A percentile compares a stretch with the other conserved stretches of the same genome.
Conservation (phyloP, 108 stramenopile species). For the Nannochloropsis oceanica region DNA sequence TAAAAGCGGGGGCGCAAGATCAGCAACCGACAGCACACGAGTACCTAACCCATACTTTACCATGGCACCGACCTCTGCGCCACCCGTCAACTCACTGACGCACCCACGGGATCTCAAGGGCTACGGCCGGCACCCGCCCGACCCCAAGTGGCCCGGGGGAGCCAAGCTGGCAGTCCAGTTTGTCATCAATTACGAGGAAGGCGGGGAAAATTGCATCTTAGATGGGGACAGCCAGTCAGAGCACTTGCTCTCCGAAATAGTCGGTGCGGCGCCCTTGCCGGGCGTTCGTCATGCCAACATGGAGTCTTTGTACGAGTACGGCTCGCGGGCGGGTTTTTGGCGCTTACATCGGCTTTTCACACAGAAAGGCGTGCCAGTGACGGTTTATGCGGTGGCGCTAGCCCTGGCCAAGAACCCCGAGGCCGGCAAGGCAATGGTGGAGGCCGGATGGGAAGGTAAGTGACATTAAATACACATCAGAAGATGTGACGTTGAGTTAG, state of each 20-base stretch:
- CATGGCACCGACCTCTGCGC: not conserved
- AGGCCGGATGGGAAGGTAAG: constrained; percentile 64
- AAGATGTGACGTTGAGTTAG: too few species aligned
- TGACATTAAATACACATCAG: constrained; percentile 1
- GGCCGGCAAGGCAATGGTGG: constrained; percentile 55
- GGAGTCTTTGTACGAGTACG: constrained; percentile 85
- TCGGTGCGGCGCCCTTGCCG: constrained; percentile 43
- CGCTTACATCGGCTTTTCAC: constrained; percentile 64
- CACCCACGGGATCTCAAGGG: constrained; percentile 56
- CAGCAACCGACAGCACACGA: too few species aligned
- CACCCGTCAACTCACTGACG: not conserved
- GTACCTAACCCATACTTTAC: too few species aligned
- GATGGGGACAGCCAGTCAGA: constrained; percentile 41
- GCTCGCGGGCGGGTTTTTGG: constrained; percentile 80
- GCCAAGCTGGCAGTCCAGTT: constrained; percentile 58
- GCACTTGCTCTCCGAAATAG: constrained; percentile 68
- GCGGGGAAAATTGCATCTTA: constrained; percentile 42
- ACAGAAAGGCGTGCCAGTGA: constrained; percentile 53
- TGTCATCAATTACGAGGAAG: constrained; percentile 91
- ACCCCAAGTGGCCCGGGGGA: constrained; percentile 53
- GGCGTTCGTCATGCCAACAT: constrained; percentile 55
- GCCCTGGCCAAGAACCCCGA: constrained; percentile 66
- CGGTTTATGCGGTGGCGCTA: constrained; percentile 89
- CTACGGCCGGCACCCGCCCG: constrained; percentile 53
- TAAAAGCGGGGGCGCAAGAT: not conserved